Conservation (phyloP, 2,329 filamentous ascomycete species). For the Beauveria sp. region DNA sequence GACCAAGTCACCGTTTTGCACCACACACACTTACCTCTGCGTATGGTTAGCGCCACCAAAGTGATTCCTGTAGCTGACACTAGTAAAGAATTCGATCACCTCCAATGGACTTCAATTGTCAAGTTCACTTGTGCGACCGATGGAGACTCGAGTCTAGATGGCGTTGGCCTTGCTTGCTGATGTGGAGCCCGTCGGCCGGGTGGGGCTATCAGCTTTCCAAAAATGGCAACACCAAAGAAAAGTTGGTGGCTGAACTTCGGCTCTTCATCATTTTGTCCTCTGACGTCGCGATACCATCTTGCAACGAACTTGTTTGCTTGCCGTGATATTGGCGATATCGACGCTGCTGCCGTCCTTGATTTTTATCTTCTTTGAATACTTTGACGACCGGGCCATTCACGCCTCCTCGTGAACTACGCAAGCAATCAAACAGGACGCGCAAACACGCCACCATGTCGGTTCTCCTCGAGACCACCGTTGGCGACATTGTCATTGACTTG, state of each 20-base stretch:
- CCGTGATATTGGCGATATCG: neutral
- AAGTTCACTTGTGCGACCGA: neutral
- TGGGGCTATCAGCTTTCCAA: neutral
- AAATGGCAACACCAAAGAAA: constrained; percentile 1
- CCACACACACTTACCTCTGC: too few species aligned
- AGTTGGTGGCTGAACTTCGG: neutral
- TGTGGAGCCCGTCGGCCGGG: neutral
- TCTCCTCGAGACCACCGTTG: constrained; percentile 82
- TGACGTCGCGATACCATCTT: neutral
- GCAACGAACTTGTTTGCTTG: neutral
- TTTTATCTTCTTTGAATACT: neutral
- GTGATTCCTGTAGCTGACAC: too few species aligned
- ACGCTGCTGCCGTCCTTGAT: too few species aligned
- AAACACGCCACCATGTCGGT: constrained; percentile 65
- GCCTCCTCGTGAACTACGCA: neutral
- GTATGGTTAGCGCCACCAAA: too few species aligned
- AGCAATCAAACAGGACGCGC: neutral
- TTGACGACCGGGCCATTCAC: too few species aligned
- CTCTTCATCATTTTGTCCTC: neutral
- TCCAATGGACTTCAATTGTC: neutral
- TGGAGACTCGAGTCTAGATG: neutral
- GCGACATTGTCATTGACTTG: constrained; percentile 92
- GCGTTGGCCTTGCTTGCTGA: neutral
- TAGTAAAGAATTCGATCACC: neutral
- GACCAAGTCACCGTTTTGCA: constrained; percentile 4